phyloP scores from a whole-genome alignment of 73 alveolate species.

The Stentor coeruleus region DNA sequence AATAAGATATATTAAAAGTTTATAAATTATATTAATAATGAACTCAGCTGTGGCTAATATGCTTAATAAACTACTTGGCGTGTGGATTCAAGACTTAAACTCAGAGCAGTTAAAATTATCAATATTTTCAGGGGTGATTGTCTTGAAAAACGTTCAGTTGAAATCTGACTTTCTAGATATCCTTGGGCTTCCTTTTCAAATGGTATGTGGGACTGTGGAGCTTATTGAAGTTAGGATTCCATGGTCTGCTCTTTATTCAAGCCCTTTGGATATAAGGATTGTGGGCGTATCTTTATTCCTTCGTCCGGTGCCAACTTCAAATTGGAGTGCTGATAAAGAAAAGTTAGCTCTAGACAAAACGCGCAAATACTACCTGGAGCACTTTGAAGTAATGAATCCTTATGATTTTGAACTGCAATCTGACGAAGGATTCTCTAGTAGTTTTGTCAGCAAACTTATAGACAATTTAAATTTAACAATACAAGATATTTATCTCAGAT shows the following conservation, averaged over 20 bases:
- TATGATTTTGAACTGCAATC: background rate
- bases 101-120: background rate
- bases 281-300: background rate
- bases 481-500: slow-evolving; percentile 42
- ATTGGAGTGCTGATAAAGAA: background rate
- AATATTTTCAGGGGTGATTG: background rate
- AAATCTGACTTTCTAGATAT: slow-evolving; percentile 1
- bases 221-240: background rate
- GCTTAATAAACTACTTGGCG: background rate
- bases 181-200: background rate
- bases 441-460: slow-evolving; percentile 28
- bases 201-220: background rate
- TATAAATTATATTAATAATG: background rate
- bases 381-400: background rate
- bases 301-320: background rate
- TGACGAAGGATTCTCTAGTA: background rate
- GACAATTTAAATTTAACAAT: slow-evolving; percentile 43
- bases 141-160: background rate
- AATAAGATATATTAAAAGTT: too few species aligned
- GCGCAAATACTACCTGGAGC: background rate
- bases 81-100: background rate
- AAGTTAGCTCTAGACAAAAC: background rate
- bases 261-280: background rate
- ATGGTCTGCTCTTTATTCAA: background rate
- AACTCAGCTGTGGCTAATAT: background rate